A percentile compares a stretch with the other conserved stretches of the same genome.
These are phyloP conservation scores for Alternaria gansuensis DNA, from an alignment of 2,329 filamentous ascomycete genomes.

Conservation along the genomic window DNA sequence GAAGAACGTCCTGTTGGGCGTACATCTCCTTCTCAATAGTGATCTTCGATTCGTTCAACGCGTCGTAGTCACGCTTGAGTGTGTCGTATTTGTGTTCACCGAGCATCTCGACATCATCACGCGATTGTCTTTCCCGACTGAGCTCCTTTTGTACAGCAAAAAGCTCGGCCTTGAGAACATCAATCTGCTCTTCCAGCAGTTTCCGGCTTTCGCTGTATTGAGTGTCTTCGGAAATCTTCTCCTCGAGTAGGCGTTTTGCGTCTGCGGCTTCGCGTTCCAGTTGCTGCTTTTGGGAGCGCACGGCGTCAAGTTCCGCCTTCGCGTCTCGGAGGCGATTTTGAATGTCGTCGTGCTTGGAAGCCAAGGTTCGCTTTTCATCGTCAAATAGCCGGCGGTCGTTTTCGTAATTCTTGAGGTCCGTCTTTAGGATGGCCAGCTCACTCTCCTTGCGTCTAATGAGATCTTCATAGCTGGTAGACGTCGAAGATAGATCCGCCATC, in stretches of 20 bases:
- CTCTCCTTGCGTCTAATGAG: conserved; percentile 93
- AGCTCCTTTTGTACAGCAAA: conserved; percentile 87
- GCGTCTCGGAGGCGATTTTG: conserved; percentile 79
- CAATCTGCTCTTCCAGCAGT: conserved; percentile 85
- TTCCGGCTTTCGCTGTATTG: conserved; percentile 81
- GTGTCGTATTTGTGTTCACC: conserved; percentile 86
- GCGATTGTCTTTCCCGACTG: conserved; percentile 88
- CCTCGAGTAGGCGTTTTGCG: conserved; percentile 84
- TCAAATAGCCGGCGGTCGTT: conserved; percentile 81
- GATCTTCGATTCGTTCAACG: conserved; percentile 92
- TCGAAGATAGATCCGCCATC: conserved; percentile 84
- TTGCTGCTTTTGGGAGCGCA: conserved; percentile 83
- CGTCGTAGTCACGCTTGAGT: conserved; percentile 84
- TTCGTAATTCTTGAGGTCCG: conserved; percentile 84
- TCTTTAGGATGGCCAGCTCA: conserved; percentile 83
- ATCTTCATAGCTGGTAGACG: conserved; percentile 94
- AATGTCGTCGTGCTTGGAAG: conserved; percentile 80
- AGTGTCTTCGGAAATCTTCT: conserved; percentile 87
- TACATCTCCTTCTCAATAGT: conserved; percentile 98
- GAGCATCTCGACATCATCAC: conserved; percentile 91
- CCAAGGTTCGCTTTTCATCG: conserved; percentile 75
- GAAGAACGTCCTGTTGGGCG: conserved; percentile 88
- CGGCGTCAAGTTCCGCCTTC: conserved; percentile 86
- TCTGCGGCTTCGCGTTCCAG: conserved; percentile 89
- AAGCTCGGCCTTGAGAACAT: conserved; percentile 84